Evolutionary conservation across 768 basidiomycete species (phyloP).

Genomic region (Pleurotus citrinopileatus): DNA sequence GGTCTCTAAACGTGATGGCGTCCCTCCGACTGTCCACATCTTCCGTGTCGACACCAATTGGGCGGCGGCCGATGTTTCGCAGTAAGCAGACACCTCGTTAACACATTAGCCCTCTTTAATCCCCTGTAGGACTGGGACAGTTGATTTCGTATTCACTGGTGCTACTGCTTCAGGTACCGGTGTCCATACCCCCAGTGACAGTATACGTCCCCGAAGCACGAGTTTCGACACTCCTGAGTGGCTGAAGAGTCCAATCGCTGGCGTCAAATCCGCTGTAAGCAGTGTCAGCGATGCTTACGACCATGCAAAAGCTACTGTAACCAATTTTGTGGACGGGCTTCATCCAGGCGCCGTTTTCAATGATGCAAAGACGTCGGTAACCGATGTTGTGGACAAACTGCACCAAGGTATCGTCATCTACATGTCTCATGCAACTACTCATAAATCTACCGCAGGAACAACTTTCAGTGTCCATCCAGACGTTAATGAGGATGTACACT

Average conservation of each 20-base stretch:
- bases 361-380: not conserved
- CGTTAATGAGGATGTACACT: not conserved
- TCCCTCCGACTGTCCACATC: slow-evolving; percentile 1
- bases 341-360: not conserved
- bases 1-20: not conserved
- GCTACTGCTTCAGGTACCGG: slow-evolving; percentile 14
- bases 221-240: not conserved
- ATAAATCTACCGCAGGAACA: too few relatives aligned
- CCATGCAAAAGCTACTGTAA: not conserved
- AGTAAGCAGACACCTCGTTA: not conserved
- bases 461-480: not conserved
- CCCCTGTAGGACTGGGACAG: not conserved
- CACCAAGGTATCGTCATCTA: not conserved
- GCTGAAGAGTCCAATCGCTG: not conserved
- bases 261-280: not conserved
- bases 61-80: not conserved
- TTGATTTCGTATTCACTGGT: slow-evolving; percentile 11
- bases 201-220: not conserved
- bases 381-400: not conserved
- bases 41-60: not conserved
- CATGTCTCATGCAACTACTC: not conserved
- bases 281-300: too few relatives aligned
- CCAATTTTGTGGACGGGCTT: not conserved
- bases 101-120: not conserved
- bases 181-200: not conserved